These are phyloP conservation scores for Debaryomyces castellii DNA, from an alignment of 805 yeast species.

Conservation along the genomic window DNA sequence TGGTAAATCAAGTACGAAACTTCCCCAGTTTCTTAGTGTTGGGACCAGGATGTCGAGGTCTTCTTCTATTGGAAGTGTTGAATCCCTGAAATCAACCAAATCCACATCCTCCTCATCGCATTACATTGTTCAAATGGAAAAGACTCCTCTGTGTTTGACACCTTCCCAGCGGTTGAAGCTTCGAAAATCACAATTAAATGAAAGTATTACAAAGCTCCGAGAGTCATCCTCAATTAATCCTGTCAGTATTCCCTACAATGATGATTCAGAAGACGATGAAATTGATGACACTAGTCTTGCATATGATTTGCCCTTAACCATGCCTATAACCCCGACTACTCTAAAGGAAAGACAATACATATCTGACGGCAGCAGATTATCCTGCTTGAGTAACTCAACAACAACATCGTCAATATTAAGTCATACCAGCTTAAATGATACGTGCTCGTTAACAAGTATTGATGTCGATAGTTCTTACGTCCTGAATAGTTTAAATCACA, in stretches of 20 bases:
- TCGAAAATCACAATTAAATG: slow-evolving; percentile 23
- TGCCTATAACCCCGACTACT: slow-evolving; percentile 44
- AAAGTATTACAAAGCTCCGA: slow-evolving; percentile 20
- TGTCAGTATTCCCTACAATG: not conserved
- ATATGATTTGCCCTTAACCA: slow-evolving; percentile 65
- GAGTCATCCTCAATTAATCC: slow-evolving; percentile 5
- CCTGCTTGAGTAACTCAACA: slow-evolving; percentile 36
- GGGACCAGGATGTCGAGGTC: slow-evolving; percentile 16
- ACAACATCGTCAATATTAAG: slow-evolving; percentile 49
- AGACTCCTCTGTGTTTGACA: slow-evolving; percentile 25
- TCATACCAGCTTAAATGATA: slow-evolving; percentile 19
- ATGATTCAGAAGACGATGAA: slow-evolving; percentile 11
- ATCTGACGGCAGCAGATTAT: slow-evolving; percentile 17
- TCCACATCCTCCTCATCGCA: not conserved
- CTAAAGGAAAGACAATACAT: slow-evolving; percentile 32
- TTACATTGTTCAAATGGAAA: slow-evolving; percentile 20
- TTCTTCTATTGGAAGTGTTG: slow-evolving; percentile 10
- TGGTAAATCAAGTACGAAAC: slow-evolving; percentile 3
- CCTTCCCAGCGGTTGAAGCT: slow-evolving; percentile 30
- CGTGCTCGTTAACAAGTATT: slow-evolving; percentile 6
- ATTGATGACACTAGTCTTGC: slow-evolving; percentile 43
- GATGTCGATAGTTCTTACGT: slow-evolving; percentile 2
- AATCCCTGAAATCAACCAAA: not conserved
- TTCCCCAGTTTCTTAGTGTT: slow-evolving; percentile 11
- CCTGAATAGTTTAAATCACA: not conserved